Conservation (phyloP, 1,139 yeast species). For the Magnusiomyces magnusii region DNA sequence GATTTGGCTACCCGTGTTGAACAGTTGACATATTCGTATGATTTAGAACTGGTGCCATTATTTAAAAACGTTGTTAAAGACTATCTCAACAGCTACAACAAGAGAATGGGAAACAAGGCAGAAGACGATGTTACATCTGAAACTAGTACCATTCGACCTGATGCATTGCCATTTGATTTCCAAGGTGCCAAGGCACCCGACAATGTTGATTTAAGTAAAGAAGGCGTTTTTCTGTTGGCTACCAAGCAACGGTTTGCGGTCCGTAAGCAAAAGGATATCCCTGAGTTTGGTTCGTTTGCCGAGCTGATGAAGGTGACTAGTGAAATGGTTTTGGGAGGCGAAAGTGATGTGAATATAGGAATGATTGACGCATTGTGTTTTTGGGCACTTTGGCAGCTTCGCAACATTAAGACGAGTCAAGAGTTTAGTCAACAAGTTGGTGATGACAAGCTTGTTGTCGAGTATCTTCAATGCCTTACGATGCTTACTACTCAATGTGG, state of each 20-base stretch:
- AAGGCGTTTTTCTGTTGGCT: conserved; percentile 31
- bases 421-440: conserved; percentile 21
- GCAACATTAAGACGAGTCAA: conserved; percentile 28
- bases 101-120: conserved; percentile 8
- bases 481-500: conserved; percentile 25
- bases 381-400: conserved; percentile 40
- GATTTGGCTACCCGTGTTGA: conserved; percentile 42
- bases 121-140: conserved; percentile 15
- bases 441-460: conserved; percentile 27
- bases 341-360: conserved; percentile 26
- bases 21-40: conserved; percentile 53
- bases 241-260: conserved; percentile 30
- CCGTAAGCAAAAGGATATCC: conserved; percentile 16
- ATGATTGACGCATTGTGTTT: conserved; percentile 37
- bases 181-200: conserved; percentile 14
- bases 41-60: conserved; percentile 44
- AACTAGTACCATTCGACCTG: conserved; percentile 10
- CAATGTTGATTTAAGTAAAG: conserved; percentile 21
- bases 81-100: conserved; percentile 11
- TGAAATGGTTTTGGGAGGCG: conserved; percentile 7
- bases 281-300: conserved; percentile 19
- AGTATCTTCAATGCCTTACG: conserved; percentile 41
- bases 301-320: conserved; percentile 22
- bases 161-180: conserved; percentile 17
- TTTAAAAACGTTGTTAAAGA: conserved; percentile 33